A percentile compares a stretch with the other conserved stretches of the same genome.
Evolutionary conservation across 208 protist species (phyloP).

Genomic region (Leishmania turanica): DNA sequence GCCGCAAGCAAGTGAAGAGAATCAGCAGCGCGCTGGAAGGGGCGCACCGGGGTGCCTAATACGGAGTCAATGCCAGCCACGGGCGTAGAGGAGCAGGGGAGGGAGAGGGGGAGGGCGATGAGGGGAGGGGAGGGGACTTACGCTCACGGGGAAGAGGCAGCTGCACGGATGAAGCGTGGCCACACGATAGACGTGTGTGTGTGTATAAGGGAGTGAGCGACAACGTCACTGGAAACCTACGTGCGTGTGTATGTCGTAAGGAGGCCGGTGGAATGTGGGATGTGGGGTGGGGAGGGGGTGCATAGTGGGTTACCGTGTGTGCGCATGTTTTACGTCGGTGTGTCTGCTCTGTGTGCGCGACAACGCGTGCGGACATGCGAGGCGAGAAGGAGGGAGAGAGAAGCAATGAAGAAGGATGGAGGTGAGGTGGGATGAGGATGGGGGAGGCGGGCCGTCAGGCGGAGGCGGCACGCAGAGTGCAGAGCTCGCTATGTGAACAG

Average conservation of each 20-base stretch:
- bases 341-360: not conserved
- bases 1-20: not conserved
- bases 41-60: not conserved
- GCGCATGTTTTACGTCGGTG: not conserved
- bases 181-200: not conserved
- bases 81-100: not conserved
- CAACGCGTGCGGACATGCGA: not conserved
- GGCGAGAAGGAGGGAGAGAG: not conserved
- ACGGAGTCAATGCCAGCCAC: not conserved
- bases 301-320: not conserved
- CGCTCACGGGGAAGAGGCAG: not conserved
- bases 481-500: not conserved
- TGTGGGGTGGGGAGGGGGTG: not conserved
- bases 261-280: no score
- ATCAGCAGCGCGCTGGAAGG: not conserved
- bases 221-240: not conserved
- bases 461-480: not conserved
- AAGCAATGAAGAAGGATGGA: not conserved
- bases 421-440: no score
- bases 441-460: not conserved
- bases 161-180: not conserved
- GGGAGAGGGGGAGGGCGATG: not conserved
- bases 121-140: no score
- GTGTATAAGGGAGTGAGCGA: not conserved
- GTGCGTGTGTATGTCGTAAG: not conserved